These are phyloP conservation scores for Zygoascus tannicola DNA, from an alignment of 805 yeast genomes.

Conservation along the genomic window DNA sequence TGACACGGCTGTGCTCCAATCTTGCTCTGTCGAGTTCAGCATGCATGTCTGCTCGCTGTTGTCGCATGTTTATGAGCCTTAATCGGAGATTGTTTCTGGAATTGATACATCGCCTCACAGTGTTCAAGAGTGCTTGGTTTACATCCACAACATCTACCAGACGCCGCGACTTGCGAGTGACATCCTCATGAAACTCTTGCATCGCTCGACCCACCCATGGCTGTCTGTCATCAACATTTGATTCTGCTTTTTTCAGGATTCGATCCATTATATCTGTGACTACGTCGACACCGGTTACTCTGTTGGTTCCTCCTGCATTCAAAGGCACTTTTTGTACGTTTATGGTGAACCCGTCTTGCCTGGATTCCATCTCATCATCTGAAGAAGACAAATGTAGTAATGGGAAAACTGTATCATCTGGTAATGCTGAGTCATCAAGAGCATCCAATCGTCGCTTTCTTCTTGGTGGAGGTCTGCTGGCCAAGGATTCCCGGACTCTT, in stretches of 20 bases:
- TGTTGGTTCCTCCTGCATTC: conserved; percentile 11
- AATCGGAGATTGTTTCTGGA: conserved; percentile 8
- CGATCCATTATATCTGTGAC: conserved; percentile 10
- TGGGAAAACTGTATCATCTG: background rate
- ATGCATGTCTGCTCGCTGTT: conserved; percentile 7
- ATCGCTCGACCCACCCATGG: conserved; percentile 5
- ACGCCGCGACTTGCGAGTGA: conserved; percentile 6
- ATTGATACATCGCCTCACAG: conserved; percentile 9
- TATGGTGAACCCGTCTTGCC: background rate
- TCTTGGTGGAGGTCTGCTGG: background rate
- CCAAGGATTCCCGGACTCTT: background rate
- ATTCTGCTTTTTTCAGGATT: background rate
- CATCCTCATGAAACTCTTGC: conserved; percentile 6
- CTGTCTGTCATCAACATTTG: background rate
- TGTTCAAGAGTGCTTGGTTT: conserved; percentile 5
- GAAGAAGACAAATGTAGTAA: background rate
- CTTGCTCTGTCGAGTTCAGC: conserved; percentile 7
- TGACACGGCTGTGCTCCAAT: conserved; percentile 2
- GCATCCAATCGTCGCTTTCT: background rate
- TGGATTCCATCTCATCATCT: background rate
- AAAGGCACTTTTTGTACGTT: conserved; percentile 14
- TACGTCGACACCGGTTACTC: conserved; percentile 15
- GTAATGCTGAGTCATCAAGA: background rate
- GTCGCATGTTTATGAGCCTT: conserved; percentile 9
- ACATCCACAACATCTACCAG: conserved; percentile 15